A percentile compares a stretch with the other conserved stretches of the same genome.
Evolutionary conservation across 2,329 filamentous ascomycete genomes (phyloP).

Genomic region (Zasmidium cellare): DNA sequence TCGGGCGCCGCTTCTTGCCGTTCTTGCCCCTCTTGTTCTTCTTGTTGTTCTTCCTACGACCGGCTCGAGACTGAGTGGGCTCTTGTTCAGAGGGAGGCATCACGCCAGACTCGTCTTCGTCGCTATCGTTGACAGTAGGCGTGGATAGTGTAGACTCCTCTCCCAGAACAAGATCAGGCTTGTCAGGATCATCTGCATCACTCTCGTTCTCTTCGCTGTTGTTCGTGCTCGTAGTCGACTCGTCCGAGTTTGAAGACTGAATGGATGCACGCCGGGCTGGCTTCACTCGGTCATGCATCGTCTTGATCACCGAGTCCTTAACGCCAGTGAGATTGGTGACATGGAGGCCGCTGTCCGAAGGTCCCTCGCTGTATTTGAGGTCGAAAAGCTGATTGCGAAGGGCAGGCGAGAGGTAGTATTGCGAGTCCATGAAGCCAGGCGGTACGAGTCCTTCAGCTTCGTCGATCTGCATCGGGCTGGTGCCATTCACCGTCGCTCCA

Average conservation of each 20-base stretch:
- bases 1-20: conserved; percentile 23
- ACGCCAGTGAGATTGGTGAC: too few relatives aligned
- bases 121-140: conserved; percentile 15
- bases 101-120: conserved; percentile 16
- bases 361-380: conserved; percentile 63
- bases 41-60: conserved; percentile 17
- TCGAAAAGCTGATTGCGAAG: conserved; percentile 72
- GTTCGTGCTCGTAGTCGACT: conserved; percentile 19
- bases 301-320: conserved; percentile 17
- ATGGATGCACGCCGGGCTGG: conserved; percentile 24
- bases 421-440: conserved; percentile 28
- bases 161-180: conserved; percentile 26
- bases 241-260: conserved; percentile 28
- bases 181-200: conserved; percentile 25
- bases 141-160: conserved; percentile 12
- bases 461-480: conserved; percentile 11
- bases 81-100: not conserved
- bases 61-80: conserved; percentile 9
- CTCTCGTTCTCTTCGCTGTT: conserved; percentile 28
- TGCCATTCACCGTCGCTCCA: not conserved
- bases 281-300: conserved; percentile 34
- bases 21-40: conserved; percentile 19
- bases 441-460: conserved; percentile 26
- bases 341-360: conserved; percentile 59
- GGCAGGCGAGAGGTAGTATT: conserved; percentile 55